Base-by-base conservation (phyloP, 2,329 filamentous ascomycete species). In the Fusarium chlamydosporum region DNA sequence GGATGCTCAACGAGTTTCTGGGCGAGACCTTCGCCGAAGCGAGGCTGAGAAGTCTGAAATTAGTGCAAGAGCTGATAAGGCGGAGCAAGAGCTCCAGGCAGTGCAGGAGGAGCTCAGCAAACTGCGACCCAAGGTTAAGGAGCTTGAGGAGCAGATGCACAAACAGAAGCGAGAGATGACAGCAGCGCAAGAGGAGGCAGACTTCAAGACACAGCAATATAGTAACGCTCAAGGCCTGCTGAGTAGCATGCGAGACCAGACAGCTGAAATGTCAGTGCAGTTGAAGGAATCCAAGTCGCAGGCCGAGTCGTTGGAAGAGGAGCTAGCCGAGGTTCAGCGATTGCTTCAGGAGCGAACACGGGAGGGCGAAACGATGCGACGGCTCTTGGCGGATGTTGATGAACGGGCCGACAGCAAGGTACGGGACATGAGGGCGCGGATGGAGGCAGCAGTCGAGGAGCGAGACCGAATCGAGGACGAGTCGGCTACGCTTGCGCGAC, bases 331-430 rank as follows among this genome's bases (percentile, higher is more conserved):
- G 79, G 91, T 94, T 4, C 94, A 97, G 76, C 88, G 93, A 60
- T 86, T 97, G 64, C 86, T 99, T 3, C 89, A 88, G 53, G 96
- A 99, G 79, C 90, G 96, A 27, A 95, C 93, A 6, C 89, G 96
- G 42, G 96, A 99, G 80, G 92, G 90, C 27, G 95, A 98, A 81
- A 97, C 93, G 1, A 98, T 99, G 94, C 89, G 96, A 34, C 86
- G 94, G 48, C 85, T 98, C 62, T 83, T 99, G 13, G 90, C 91
- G 16, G 95, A 98, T 70, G 92, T 94, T 10, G 93, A 98, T 77
- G 88, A 91, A 62, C 87, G 92, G 11, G 90, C 94, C 2, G 94
- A 98, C 70, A 84, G 84, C 63, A 92, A 93, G 75, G 88, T 97
- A 18, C 89, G 93, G 29, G 95, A 98, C 69, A 96, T 97, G 89